Percentiles rank a stretch among this genome's conserved stretches.
phyloP scores from a whole-genome alignment of 768 basidiomycete species.

The Tephrocybe sp. region DNA sequence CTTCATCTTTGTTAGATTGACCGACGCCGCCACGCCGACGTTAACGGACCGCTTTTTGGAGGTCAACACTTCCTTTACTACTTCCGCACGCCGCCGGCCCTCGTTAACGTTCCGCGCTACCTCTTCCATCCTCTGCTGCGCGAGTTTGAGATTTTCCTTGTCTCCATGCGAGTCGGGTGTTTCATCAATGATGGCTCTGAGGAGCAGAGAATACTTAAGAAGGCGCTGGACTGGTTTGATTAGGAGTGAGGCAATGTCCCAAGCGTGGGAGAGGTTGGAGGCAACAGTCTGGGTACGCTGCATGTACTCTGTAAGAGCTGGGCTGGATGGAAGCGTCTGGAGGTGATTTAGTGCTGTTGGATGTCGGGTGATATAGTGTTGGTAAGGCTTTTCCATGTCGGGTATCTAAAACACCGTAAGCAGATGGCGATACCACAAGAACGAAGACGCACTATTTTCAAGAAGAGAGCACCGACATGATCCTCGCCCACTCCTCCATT shows the following conservation, averaged over 20 bases:
- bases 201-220: slow-evolving; percentile 89
- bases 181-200: slow-evolving; percentile 72
- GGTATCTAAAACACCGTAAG: slow-evolving; percentile 49
- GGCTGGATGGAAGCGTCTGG: slow-evolving; percentile 39
- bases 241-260: slow-evolving; percentile 91
- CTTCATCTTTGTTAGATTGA: slow-evolving; percentile 63
- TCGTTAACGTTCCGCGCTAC: slow-evolving; percentile 80
- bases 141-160: slow-evolving; percentile 53
- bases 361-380: slow-evolving; percentile 79
- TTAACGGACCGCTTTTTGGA: slow-evolving; percentile 40
- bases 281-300: slow-evolving; percentile 65
- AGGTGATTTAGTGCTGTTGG: slow-evolving; percentile 73
- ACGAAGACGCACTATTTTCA: slow-evolving; percentile 49
- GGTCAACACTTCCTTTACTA: slow-evolving; percentile 72
- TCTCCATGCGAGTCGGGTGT: slow-evolving; percentile 72
- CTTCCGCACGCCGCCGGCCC: slow-evolving; percentile 71
- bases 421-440: slow-evolving; percentile 6
- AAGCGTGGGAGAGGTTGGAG: slow-evolving; percentile 76
- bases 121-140: slow-evolving; percentile 64
- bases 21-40: slow-evolving; percentile 51
- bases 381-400: slow-evolving; percentile 70
- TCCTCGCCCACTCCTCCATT: slow-evolving; percentile 72
- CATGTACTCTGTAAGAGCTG: slow-evolving; percentile 66
- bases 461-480: slow-evolving; percentile 66
- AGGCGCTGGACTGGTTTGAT: slow-evolving; percentile 98